A percentile compares a stretch with the other conserved stretches of the same genome.
These are phyloP conservation scores for Coemansia aciculifera DNA, from an alignment of 192 early-diverging fungal species.

Conservation along the genomic window DNA sequence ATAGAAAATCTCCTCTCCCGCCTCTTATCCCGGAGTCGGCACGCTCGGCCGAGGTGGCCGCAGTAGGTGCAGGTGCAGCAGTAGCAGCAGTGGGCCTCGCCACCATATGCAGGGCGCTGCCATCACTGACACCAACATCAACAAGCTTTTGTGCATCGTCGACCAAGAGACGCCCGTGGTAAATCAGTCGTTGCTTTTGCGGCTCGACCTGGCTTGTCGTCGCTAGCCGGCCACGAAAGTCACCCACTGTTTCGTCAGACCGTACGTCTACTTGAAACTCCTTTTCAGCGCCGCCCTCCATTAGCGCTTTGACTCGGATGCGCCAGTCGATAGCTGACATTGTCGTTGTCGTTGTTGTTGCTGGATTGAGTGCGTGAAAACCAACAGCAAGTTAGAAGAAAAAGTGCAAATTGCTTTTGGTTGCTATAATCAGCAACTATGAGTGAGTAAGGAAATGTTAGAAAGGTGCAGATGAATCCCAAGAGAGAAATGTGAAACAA, in stretches of 20 bases:
- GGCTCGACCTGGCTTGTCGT: conserved; percentile 39
- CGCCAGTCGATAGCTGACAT: conserved; percentile 27
- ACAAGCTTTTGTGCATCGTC: conserved; percentile 33
- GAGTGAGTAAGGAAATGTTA: neutral
- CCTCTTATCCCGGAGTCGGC: neutral
- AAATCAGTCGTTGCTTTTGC: conserved; percentile 48
- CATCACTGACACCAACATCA: conserved; percentile 37
- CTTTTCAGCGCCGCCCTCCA: conserved; percentile 38
- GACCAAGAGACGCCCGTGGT: conserved; percentile 38
- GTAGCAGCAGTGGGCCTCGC: conserved; percentile 14
- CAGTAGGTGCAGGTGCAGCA: neutral
- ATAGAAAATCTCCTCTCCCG: neutral
- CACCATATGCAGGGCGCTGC: conserved; percentile 50
- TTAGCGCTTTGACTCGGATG: conserved; percentile 43
- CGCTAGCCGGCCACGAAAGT: conserved; percentile 33
- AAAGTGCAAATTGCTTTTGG: neutral
- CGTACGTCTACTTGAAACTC: conserved; percentile 23
- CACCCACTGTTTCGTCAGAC: conserved; percentile 36
- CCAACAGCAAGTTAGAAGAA: neutral
- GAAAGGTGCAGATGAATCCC: neutral
- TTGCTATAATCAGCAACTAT: neutral
- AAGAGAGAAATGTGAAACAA: too few relatives aligned
- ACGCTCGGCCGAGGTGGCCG: neutral
- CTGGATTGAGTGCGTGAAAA: neutral
- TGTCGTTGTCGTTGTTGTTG: neutral